Percentiles rank a stretch among this genome's conserved stretches.
Conservation (phyloP, 768 basidiomycete genomes). For the Cyclocybe aegerita region DNA sequence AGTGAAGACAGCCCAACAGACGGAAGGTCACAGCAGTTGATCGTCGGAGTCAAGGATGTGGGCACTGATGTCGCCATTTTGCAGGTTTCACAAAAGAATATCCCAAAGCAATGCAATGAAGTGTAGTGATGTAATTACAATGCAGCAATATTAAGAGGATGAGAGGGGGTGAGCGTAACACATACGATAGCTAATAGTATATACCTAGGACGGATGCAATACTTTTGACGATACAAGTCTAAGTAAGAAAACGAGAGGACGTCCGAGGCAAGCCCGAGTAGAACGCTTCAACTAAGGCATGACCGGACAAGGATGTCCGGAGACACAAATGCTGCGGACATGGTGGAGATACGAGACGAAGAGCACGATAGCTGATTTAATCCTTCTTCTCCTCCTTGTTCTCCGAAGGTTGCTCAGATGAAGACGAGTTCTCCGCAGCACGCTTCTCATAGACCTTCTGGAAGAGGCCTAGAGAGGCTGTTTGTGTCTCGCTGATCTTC, state of each 20-base stretch:
- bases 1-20: not conserved
- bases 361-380: slow-evolving; percentile 35
- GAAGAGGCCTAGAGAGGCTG: slow-evolving; percentile 95
- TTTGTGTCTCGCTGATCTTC: slow-evolving; percentile 92
- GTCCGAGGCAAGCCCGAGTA: slow-evolving; percentile 8
- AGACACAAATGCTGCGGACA: slow-evolving; percentile 6
- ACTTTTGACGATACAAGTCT: slow-evolving; percentile 30
- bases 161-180: slow-evolving; percentile 20
- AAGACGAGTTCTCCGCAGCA: slow-evolving; percentile 60
- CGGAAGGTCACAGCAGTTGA: slow-evolving; percentile 1
- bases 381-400: slow-evolving; percentile 86
- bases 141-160: slow-evolving; percentile 13
- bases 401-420: slow-evolving; percentile 44
- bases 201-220: slow-evolving; percentile 17
- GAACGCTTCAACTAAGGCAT: not conserved
- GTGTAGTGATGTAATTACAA: slow-evolving; percentile 12
- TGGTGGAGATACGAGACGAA: slow-evolving; percentile 11
- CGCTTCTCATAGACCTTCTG: slow-evolving; percentile 97
- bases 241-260: slow-evolving; percentile 23
- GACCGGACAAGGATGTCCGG: slow-evolving; percentile 6
- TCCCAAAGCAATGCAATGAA: slow-evolving; percentile 3
- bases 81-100: not conserved
- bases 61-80: no score
- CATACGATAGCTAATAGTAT: slow-evolving; percentile 16
- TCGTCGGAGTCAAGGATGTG: no score